Conservation (phyloP, 169 alveolate genomes). For the Plasmodium vinckei region DNA sequence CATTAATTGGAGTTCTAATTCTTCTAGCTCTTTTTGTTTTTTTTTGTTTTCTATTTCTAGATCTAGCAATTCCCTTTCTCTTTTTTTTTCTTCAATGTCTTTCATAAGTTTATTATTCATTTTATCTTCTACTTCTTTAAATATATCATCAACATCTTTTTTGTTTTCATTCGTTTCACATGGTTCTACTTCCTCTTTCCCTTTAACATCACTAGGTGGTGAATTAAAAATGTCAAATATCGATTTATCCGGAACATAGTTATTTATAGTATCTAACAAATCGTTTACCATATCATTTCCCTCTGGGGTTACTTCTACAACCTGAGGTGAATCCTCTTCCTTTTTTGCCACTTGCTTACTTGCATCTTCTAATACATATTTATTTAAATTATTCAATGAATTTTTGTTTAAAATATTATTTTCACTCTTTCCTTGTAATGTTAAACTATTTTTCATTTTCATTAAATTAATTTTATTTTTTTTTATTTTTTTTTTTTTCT, state of each 20-base stretch:
- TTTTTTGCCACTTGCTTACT: neutral
- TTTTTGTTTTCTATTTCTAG: conserved; percentile 54
- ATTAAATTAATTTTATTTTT: conserved; percentile 50
- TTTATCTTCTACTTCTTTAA: neutral
- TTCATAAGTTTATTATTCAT: neutral
- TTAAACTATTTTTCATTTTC: conserved; percentile 60
- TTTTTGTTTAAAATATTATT: conserved; percentile 1
- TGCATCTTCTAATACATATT: neutral
- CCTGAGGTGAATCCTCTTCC: neutral
- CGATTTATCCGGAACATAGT: conserved; percentile 62
- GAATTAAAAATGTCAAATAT: conserved; percentile 48
- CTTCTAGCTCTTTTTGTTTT: conserved; percentile 50
- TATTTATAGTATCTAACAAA: conserved; percentile 25
- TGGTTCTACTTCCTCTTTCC: neutral
- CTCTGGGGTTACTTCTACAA: neutral
- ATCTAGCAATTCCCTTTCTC: conserved; percentile 55
- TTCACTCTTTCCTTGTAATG: neutral
- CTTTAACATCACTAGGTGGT: conserved; percentile 2
- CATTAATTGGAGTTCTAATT: conserved; percentile 57
- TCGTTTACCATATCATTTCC: conserved; percentile 8
- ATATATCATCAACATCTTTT: neutral
- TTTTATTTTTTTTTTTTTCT: conserved; percentile 54
- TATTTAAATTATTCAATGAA: neutral
- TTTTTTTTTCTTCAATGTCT: conserved; percentile 40
- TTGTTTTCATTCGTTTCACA: neutral